These are phyloP conservation scores for Cyberlindnera petersonii DNA, from an alignment of 805 yeast species.

Conservation along the genomic window DNA sequence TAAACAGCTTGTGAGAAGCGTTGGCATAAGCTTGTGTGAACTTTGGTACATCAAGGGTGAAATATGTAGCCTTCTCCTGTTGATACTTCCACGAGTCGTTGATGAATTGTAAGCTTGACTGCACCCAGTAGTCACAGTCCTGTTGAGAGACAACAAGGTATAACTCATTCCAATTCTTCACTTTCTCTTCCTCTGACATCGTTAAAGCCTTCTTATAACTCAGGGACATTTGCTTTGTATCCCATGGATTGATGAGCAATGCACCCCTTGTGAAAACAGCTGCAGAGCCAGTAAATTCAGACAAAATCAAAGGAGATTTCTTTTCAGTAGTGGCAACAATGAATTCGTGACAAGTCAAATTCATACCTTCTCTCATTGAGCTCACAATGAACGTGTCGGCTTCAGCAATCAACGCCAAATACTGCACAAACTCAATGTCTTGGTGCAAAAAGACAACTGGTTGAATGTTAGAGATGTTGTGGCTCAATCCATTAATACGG, in stretches of 20 bases:
- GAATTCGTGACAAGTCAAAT: slow-evolving; percentile 92
- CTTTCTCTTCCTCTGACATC: slow-evolving; percentile 57
- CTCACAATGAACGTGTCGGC: slow-evolving; percentile 87
- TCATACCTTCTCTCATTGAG: slow-evolving; percentile 95
- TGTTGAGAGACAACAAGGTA: slow-evolving; percentile 55
- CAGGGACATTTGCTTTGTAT: slow-evolving; percentile 59
- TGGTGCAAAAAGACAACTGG: slow-evolving; percentile 87
- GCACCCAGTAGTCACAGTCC: slow-evolving; percentile 77
- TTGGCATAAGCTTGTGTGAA: slow-evolving; percentile 28
- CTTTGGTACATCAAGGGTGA: slow-evolving; percentile 30
- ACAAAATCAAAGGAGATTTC: slow-evolving; percentile 77
- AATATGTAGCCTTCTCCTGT: slow-evolving; percentile 35
- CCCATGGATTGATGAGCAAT: slow-evolving; percentile 88
- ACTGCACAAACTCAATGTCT: slow-evolving; percentile 86
- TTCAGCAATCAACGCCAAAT: slow-evolving; percentile 77
- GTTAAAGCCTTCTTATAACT: slow-evolving; percentile 60
- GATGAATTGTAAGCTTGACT: slow-evolving; percentile 50
- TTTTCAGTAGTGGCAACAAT: slow-evolving; percentile 66
- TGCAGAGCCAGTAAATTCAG: slow-evolving; percentile 96
- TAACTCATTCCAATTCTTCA: slow-evolving; percentile 57
- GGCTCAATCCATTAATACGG: slow-evolving; percentile 74
- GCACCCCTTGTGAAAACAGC: slow-evolving; percentile 69
- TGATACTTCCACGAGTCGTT: slow-evolving; percentile 49
- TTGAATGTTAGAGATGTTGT: slow-evolving; percentile 66
- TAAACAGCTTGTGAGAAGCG: slow-evolving; percentile 40